Percentiles rank a stretch among this genome's conserved stretches.
Evolutionary conservation across 768 basidiomycete species (phyloP).

Genomic region (Termitomyces bulborhizus): DNA sequence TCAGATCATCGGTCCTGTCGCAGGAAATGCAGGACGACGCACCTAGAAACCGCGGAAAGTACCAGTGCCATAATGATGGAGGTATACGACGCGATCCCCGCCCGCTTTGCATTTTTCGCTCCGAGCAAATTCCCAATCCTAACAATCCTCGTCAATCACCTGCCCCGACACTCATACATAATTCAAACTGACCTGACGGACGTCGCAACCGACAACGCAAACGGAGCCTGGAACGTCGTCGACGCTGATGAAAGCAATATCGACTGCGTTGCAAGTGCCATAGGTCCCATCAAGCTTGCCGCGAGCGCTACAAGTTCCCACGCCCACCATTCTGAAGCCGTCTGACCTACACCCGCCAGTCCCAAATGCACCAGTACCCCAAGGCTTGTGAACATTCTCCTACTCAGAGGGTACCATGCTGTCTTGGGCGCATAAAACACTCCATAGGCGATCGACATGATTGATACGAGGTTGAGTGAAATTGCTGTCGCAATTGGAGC

Average conservation of each 20-base stretch:
- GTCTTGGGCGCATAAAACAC: slow-evolving; percentile 54
- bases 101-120: slow-evolving; percentile 68
- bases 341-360: slow-evolving; percentile 80
- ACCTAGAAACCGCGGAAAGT: slow-evolving; percentile 63
- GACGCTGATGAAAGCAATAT: slow-evolving; percentile 75
- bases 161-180: background rate
- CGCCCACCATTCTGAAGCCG: slow-evolving; percentile 94
- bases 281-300: slow-evolving; percentile 63
- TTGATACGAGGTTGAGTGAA: slow-evolving; percentile 77
- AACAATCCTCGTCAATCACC: background rate
- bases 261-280: slow-evolving; percentile 81
- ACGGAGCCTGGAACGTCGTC: slow-evolving; percentile 78
- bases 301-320: slow-evolving; percentile 80
- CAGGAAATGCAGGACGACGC: slow-evolving; percentile 1
- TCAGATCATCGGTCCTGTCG: background rate
- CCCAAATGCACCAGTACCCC: slow-evolving; percentile 71
- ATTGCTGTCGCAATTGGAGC: slow-evolving; percentile 91
- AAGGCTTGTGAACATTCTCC: slow-evolving; percentile 60
- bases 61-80: slow-evolving; percentile 60
- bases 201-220: slow-evolving; percentile 73
- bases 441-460: slow-evolving; percentile 58
- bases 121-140: slow-evolving; percentile 90
- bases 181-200: slow-evolving; percentile 63
- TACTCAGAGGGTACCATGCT: slow-evolving; percentile 78
- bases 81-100: slow-evolving; percentile 59